These are phyloP conservation scores for Trametes meyenii DNA, from an alignment of 768 basidiomycete genomes.

Conservation along the genomic window DNA sequence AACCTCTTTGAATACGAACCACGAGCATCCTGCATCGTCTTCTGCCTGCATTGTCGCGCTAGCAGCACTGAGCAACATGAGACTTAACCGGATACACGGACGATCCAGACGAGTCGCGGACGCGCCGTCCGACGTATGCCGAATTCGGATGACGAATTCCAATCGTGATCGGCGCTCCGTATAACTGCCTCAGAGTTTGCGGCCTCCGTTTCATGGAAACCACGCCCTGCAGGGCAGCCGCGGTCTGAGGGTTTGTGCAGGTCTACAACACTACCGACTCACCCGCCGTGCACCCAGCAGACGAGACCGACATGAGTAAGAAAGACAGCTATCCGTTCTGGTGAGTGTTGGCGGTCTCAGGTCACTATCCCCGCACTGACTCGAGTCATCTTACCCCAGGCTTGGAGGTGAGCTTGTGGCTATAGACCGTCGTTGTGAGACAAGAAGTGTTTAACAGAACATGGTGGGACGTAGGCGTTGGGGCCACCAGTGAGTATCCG, in stretches of 20 bases:
- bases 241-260: slow-evolving; percentile 15
- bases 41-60: neutral
- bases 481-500: slow-evolving; percentile 37
- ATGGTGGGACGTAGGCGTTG: slow-evolving; percentile 33
- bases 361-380: neutral
- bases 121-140: slow-evolving; percentile 7
- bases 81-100: neutral
- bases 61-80: neutral
- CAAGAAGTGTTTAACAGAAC: neutral
- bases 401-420: slow-evolving; percentile 37
- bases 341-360: slow-evolving; percentile 23
- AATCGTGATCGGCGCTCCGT: slow-evolving; percentile 6
- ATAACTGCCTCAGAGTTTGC: slow-evolving; percentile 7
- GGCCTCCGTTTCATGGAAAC: slow-evolving; percentile 18
- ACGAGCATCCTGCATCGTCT: slow-evolving; percentile 7
- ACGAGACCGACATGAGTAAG: slow-evolving; percentile 16
- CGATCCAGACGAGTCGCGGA: slow-evolving; percentile 9
- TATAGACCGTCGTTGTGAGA: neutral
- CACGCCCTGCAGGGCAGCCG: slow-evolving; percentile 22
- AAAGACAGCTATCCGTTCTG: slow-evolving; percentile 34
- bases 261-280: slow-evolving; percentile 2
- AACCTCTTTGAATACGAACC: neutral
- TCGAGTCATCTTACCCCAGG: slow-evolving; percentile 21
- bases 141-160: slow-evolving; percentile 14
- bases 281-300: neutral